Evolutionary conservation across 495 filamentous ascomycete genomes (phyloP).

Genomic region (Penicillium pulvis): DNA sequence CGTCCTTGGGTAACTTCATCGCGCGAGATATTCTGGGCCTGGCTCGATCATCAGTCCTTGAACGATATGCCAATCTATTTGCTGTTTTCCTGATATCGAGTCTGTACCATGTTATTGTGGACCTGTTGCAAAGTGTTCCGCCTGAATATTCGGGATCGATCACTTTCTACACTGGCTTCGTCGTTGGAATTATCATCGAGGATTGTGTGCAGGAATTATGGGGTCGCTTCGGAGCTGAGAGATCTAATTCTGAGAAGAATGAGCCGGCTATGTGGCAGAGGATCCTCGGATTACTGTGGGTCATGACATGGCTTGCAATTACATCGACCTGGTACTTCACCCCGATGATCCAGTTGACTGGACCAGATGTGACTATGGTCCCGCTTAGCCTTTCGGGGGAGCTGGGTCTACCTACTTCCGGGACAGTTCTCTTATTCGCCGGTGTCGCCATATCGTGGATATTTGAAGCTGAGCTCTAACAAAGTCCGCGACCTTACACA

Average conservation of each 20-base stretch:
- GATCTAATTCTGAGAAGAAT: not conserved
- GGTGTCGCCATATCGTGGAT: not conserved
- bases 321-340: slow-evolving; percentile 23
- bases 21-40: not conserved
- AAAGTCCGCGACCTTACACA: not conserved
- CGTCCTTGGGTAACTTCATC: not conserved
- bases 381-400: not conserved
- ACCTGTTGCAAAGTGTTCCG: slow-evolving; percentile 28
- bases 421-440: not conserved
- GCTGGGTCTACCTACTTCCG: not conserved
- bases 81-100: slow-evolving; percentile 35
- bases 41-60: not conserved
- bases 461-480: not conserved
- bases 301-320: slow-evolving; percentile 16
- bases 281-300: slow-evolving; percentile 11
- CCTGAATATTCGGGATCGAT: slow-evolving; percentile 22
- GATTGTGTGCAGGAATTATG: not conserved
- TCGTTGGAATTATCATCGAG: not conserved
- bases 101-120: slow-evolving; percentile 31
- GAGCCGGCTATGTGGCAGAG: slow-evolving; percentile 7
- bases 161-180: not conserved
- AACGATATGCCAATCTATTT: slow-evolving; percentile 31
- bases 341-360: slow-evolving; percentile 19
- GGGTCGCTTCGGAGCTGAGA: not conserved
- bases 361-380: slow-evolving; percentile 14